phyloP scores from a whole-genome alignment of 768 basidiomycete genomes.

The Tylopilus plumbeoviolaceoides region DNA sequence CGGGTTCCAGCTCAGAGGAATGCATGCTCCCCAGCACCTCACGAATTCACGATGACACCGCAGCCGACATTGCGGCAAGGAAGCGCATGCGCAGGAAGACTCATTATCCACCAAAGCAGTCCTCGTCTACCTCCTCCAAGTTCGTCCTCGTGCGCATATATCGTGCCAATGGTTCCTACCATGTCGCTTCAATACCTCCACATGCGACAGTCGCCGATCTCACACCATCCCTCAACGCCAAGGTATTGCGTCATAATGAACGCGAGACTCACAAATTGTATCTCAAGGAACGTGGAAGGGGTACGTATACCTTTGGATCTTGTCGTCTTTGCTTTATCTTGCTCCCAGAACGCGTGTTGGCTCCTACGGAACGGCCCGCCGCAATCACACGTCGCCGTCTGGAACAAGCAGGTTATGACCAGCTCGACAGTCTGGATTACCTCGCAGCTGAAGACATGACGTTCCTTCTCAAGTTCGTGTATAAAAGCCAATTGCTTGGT shows the following conservation, averaged over 20 bases:
- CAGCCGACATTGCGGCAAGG: conserved; percentile 9
- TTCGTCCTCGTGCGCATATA: conserved; percentile 71
- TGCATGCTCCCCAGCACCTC: conserved; percentile 17
- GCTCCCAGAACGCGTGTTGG: conserved; percentile 73
- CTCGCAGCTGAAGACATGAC: conserved; percentile 75
- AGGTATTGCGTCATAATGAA: conserved; percentile 46
- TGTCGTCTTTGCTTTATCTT: not conserved
- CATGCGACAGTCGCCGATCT: conserved; percentile 67
- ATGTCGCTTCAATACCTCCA: conserved; percentile 61
- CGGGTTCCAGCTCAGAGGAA: conserved; percentile 40
- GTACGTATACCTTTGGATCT: conserved; percentile 34
- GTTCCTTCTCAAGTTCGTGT: conserved; percentile 87
- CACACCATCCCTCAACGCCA: conserved; percentile 55
- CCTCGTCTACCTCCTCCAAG: conserved; percentile 17
- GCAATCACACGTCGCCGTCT: conserved; percentile 79
- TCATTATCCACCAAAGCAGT: conserved; percentile 14
- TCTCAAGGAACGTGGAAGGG: conserved; percentile 71
- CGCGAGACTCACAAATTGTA: conserved; percentile 65
- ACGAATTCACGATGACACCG: conserved; percentile 12
- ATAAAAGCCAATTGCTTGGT: conserved; percentile 70
- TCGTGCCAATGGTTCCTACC: conserved; percentile 66
- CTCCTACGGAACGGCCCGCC: conserved; percentile 77
- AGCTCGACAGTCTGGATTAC: conserved; percentile 72
- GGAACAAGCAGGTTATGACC: conserved; percentile 86
- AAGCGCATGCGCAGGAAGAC: conserved; percentile 27